Base-by-base conservation (phyloP, 257 asterid species). In the Forsythia viridissima region DNA sequence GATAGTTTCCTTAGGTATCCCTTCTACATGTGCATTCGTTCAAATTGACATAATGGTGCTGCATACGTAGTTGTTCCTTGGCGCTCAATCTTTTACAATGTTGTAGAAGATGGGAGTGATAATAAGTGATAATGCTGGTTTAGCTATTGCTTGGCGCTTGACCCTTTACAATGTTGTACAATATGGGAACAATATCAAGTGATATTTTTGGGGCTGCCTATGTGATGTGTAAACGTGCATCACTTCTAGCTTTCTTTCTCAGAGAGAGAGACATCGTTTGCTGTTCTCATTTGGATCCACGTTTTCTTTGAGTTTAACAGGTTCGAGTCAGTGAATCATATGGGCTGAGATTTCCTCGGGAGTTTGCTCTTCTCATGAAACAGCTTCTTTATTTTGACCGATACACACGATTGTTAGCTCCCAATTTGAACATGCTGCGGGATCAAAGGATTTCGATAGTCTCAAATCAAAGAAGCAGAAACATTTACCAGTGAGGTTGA, bases 351-450 rank as follows among this genome's bases (percentile, higher is more conserved):
- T 95, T 95, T 84, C 99, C 99, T 13, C 89, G 99, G 73, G 99
- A 96, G 86, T 96, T 96, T 73, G 99, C 98, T 1, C 99, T 96
- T 81, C 90, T 96, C 51, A 89, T 96, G 97, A 96, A 96, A 76
- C 99, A 96, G 82, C 92, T 96, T 24, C 99, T 96, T 67, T 96
- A 93, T 85, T 96, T 96, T 52, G 98, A 96, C 73, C 98, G 98
- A 13, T 96, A 96, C 83, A 93, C 97, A 5, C 89, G 98, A 55
- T 76, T 96, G 46, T 85, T 96, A 80, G 99, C 99, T 83, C 99
- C 99, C 71, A 91, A 92, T 78, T 7, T 96, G 94, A 91, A 96
- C 88, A 92, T 96, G 98, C 91, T 93, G 76, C 90, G 93, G 77
- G 99, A 96, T 81, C 97, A 89, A 84, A 93, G 99, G 92, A 86